Evolutionary conservation across 1,284 basidiomycete genomes (phyloP).

Genomic region (Ustilago nuda): DNA sequence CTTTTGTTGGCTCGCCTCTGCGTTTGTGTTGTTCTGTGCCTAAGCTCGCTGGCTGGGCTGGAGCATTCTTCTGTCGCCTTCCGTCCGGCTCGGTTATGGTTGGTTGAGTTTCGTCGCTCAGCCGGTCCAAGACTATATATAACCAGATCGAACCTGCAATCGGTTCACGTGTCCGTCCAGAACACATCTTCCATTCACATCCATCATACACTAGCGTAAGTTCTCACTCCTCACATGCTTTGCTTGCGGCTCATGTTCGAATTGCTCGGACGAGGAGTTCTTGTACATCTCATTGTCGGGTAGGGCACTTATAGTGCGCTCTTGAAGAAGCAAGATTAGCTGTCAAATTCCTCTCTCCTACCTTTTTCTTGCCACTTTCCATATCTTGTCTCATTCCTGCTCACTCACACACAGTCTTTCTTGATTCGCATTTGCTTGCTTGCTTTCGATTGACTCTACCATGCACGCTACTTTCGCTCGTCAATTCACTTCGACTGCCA

Average conservation of each 20-base stretch:
- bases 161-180: not conserved
- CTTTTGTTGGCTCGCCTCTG: not conserved
- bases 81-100: slow-evolving; percentile 7
- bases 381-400: slow-evolving; percentile 23
- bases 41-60: not conserved
- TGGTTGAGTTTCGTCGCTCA: slow-evolving; percentile 31
- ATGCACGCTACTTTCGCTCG: slow-evolving; percentile 61
- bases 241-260: not conserved
- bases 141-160: not conserved
- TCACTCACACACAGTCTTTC: slow-evolving; percentile 55
- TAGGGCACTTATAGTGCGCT: not conserved
- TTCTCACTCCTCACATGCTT: not conserved
- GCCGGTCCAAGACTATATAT: slow-evolving; percentile 27
- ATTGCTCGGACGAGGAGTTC: not conserved
- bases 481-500: slow-evolving; percentile 59
- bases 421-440: not conserved
- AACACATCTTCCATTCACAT: slow-evolving; percentile 12
- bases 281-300: not conserved
- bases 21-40: not conserved
- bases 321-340: not conserved
- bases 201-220: slow-evolving; percentile 29
- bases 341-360: not conserved
- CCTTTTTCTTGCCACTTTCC: not conserved
- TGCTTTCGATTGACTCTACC: not conserved
- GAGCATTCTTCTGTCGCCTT: slow-evolving; percentile 35